A percentile compares a stretch with the other conserved stretches of the same genome.
Conservation (phyloP, 129 eudicot species). For the Solidago caesia region DNA sequence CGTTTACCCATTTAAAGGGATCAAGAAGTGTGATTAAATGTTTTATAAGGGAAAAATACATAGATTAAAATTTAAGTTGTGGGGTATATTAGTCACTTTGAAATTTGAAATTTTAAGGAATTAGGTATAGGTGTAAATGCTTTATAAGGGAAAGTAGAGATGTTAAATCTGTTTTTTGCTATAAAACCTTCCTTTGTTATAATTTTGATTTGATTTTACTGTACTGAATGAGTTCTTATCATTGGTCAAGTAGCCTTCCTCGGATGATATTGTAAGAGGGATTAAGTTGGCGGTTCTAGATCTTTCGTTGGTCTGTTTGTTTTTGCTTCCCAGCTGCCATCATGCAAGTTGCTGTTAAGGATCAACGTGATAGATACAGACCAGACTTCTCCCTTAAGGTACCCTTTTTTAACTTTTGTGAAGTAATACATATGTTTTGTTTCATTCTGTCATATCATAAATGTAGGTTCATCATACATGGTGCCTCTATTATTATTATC, state of each 20-base stretch:
- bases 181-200: slow-evolving; percentile 5
- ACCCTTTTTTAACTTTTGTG: slow-evolving; percentile 30
- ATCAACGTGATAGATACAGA: slow-evolving; percentile 27
- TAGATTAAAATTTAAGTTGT: too few species aligned
- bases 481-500: slow-evolving; percentile 14
- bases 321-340: slow-evolving; percentile 27
- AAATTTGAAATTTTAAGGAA: too few species aligned
- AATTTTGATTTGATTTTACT: not conserved
- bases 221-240: slow-evolving; percentile 4
- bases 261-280: slow-evolving; percentile 10
- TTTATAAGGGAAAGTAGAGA: too few species aligned
- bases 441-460: slow-evolving; percentile 19
- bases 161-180: not conserved
- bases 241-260: slow-evolving; percentile 15
- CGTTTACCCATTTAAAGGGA: too few species aligned
- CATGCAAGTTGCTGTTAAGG: slow-evolving; percentile 40
- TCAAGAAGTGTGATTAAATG: too few species aligned
- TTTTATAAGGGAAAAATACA: too few species aligned
- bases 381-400: slow-evolving; percentile 24
- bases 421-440: slow-evolving; percentile 13
- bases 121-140: too few species aligned
- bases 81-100: too few species aligned
- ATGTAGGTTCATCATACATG: not conserved
- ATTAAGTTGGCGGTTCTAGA: slow-evolving; percentile 12
- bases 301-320: slow-evolving; percentile 14